Evolutionary conservation across 2,329 filamentous ascomycete species (phyloP).

Genomic region (Ceratocystis variospora): DNA sequence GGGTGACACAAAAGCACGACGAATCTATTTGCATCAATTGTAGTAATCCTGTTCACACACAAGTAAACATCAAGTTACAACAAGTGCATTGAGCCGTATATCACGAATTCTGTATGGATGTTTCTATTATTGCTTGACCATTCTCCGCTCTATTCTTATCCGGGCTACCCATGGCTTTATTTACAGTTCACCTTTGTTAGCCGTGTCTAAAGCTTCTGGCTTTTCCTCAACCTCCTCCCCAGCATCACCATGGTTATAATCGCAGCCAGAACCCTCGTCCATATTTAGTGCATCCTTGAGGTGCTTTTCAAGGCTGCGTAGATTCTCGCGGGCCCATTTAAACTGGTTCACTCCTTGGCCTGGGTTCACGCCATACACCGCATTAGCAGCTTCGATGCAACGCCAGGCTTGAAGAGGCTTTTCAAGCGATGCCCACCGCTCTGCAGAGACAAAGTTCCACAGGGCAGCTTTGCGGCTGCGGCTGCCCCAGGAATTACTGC

Average conservation of each 20-base stretch:
- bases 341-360: slow-evolving; percentile 13
- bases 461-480: slow-evolving; percentile 74
- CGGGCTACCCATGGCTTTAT: too few relatives aligned
- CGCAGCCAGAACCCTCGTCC: neutral
- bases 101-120: neutral
- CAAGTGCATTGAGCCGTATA: too few relatives aligned
- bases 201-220: slow-evolving; percentile 11
- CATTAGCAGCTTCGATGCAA: slow-evolving; percentile 45
- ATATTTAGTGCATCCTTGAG: slow-evolving; percentile 13
- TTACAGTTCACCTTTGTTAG: neutral
- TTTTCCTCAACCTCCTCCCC: slow-evolving; percentile 13
- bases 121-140: neutral
- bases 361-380: slow-evolving; percentile 9
- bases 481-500: slow-evolving; percentile 53
- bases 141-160: neutral
- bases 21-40: too few relatives aligned
- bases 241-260: neutral
- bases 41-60: too few relatives aligned
- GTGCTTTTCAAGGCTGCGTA: slow-evolving; percentile 12
- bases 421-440: slow-evolving; percentile 66
- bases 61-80: too few relatives aligned
- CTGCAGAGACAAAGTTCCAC: slow-evolving; percentile 73
- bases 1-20: neutral
- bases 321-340: slow-evolving; percentile 11
- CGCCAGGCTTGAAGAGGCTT: slow-evolving; percentile 67